Evolutionary conservation across 208 protist species (phyloP), one percentile per base, ranked within the genome.

Genomic region (Balamuthia mandrillaris): DNA sequence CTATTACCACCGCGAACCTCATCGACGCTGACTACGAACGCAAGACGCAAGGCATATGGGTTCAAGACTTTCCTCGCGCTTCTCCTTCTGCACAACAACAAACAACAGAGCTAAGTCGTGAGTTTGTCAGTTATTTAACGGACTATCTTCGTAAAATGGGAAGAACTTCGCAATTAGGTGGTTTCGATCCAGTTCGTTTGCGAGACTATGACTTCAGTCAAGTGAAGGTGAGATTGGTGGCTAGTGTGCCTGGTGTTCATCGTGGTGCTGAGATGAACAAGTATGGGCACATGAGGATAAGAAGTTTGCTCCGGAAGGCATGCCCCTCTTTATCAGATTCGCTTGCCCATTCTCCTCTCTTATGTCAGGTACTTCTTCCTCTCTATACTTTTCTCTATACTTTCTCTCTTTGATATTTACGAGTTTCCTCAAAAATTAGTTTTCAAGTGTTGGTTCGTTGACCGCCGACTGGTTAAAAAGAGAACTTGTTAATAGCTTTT

Each of bases 1-100:
- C 72, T 16, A 81, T 81, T 37, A 81, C 72, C 37, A 81, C 72
- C 1, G 72, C 72, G 29, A 81, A 81, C n/a, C 72, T 81, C 49
- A 56, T 81, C 7, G 21, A 60, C 6, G 63, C 42, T 16, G 72
- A 81, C 72, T 81, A 81, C 51, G 72, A 56, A 37, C 24, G 72
- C 21, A 81, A 81, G 21, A 63, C 72, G 16, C 72, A 81, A 27
- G 72, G 72, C 18, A 45, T 81, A 0, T 81, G 72, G 72, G 1
- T 56, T 16, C 72, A 81, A 16, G 72, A 81, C n/a, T 81, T 81
- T 35, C 49, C 51, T 3, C 27, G 29, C 1, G 16, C 4, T 3
- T 66, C 21, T 2, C 41, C 58, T 7, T 16, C 24, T 10, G 5
- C 16, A 7, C 1, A 9, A n/a, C 27, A 24, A 31, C 4, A 66